Evolutionary conservation across 495 filamentous ascomycete genomes (phyloP).

Genomic region (Entonaema liquescens): DNA sequence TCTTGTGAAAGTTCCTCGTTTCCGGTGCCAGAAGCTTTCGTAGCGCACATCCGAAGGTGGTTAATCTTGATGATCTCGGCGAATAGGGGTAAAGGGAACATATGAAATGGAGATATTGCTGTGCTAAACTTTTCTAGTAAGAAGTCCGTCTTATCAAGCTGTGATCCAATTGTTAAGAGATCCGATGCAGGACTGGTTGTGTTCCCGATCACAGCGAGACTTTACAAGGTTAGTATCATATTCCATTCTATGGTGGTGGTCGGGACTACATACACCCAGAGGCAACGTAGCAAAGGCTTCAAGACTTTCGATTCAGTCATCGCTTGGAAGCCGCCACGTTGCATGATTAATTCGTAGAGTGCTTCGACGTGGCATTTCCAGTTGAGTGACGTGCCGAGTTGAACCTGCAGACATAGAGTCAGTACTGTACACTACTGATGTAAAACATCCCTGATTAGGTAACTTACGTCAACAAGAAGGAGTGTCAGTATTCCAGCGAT

Average conservation of each 20-base stretch:
- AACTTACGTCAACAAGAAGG: slow-evolving; percentile 33
- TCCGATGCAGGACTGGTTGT: slow-evolving; percentile 46
- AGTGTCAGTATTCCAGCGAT: slow-evolving; percentile 38
- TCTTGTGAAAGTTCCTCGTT: slow-evolving; percentile 4
- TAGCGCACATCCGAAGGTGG: slow-evolving; percentile 35
- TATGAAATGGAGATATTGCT: slow-evolving; percentile 32
- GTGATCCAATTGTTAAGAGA: slow-evolving; percentile 24
- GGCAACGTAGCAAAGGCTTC: slow-evolving; percentile 36
- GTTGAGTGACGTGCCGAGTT: slow-evolving; percentile 42
- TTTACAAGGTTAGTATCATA: slow-evolving; percentile 17
- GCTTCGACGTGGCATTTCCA: slow-evolving; percentile 49
- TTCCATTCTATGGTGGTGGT: background rate
- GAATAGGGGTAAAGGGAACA: slow-evolving; percentile 34
- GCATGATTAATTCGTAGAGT: slow-evolving; percentile 38
- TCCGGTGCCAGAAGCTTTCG: background rate
- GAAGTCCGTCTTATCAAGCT: slow-evolving; percentile 33
- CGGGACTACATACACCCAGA: slow-evolving; percentile 38
- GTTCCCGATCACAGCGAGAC: slow-evolving; percentile 43
- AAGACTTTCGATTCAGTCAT: slow-evolving; percentile 23
- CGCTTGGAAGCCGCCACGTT: slow-evolving; percentile 43
- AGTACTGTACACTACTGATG: background rate
- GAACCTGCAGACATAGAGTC: slow-evolving; percentile 30
- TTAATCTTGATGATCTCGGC: slow-evolving; percentile 43
- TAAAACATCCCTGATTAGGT: background rate
- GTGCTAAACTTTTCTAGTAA: slow-evolving; percentile 27